A percentile compares a stretch with the other conserved stretches of the same genome.
phyloP scores from a whole-genome alignment of 768 basidiomycete species.

The Infundibulicybe gibba region DNA sequence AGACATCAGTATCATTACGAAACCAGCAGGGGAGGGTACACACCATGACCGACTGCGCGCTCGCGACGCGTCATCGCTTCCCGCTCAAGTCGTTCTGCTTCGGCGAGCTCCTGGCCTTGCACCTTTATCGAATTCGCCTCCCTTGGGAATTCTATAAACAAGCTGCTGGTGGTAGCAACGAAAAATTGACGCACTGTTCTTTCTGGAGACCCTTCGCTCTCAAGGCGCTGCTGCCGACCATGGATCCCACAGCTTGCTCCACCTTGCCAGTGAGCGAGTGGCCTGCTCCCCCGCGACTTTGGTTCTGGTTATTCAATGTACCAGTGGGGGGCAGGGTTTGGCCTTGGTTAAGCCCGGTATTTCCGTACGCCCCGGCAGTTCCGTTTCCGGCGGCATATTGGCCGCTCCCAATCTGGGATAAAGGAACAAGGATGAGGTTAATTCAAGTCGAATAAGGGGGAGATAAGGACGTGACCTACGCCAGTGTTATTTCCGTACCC shows the following conservation, averaged over 20 bases:
- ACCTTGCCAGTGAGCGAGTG: slow-evolving; percentile 40
- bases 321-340: slow-evolving; percentile 17
- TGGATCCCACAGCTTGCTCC: slow-evolving; percentile 40
- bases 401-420: too few species aligned
- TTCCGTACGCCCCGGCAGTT: slow-evolving; percentile 3
- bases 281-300: slow-evolving; percentile 22
- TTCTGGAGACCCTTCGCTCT: slow-evolving; percentile 49
- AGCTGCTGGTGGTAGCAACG: neutral
- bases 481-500: too few species aligned
- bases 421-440: too few species aligned
- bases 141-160: slow-evolving; percentile 15
- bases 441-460: too few species aligned
- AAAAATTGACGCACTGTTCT: slow-evolving; percentile 31
- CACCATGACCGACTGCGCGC: slow-evolving; percentile 50
- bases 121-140: slow-evolving; percentile 42
- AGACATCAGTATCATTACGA: neutral
- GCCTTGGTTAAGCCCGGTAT: too few species aligned
- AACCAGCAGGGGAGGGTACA: slow-evolving; percentile 1
- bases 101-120: slow-evolving; percentile 45
- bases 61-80: slow-evolving; percentile 47
- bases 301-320: slow-evolving; percentile 11
- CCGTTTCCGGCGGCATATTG: slow-evolving; percentile 4
- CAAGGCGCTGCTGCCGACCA: slow-evolving; percentile 42
- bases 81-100: slow-evolving; percentile 51
- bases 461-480: too few species aligned